These are phyloP conservation scores for Dryas drummondii DNA, from an alignment of 306 rosid species.

Conservation along the genomic window DNA sequence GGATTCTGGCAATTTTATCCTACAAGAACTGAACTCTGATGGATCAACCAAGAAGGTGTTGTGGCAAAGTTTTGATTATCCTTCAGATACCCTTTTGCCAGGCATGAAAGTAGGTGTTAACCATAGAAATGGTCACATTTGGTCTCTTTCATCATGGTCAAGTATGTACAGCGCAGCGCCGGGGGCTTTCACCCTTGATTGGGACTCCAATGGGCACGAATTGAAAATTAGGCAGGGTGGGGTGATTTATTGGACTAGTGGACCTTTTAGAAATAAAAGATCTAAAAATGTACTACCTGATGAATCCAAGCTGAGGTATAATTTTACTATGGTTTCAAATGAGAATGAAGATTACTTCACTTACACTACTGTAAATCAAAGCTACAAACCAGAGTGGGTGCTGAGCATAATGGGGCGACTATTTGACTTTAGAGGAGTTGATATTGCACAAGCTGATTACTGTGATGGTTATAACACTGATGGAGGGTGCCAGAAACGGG, in stretches of 20 bases:
- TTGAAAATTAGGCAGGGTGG: background rate
- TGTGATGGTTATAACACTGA: slow-evolving; percentile 13
- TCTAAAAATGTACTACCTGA: background rate
- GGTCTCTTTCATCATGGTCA: background rate
- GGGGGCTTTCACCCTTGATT: slow-evolving; percentile 1
- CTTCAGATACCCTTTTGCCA: background rate
- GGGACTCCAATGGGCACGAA: slow-evolving; percentile 1
- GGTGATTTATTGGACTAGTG: slow-evolving; percentile 9
- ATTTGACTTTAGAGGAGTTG: background rate
- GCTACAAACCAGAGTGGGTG: background rate
- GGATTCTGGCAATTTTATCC: background rate
- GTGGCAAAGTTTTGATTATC: slow-evolving; percentile 18
- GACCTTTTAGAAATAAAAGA: background rate
- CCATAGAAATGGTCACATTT: background rate
- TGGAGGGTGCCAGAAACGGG: slow-evolving; percentile 9
- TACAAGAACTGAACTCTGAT: background rate
- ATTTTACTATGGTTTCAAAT: background rate
- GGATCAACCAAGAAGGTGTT: background rate
- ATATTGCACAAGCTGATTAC: background rate
- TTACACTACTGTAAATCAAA: background rate
- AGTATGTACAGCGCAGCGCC: background rate
- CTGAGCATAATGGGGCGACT: background rate
- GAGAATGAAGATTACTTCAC: slow-evolving; percentile 13
- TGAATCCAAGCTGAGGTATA: slow-evolving; percentile 7
- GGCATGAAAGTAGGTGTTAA: slow-evolving; percentile 13